Conservation (phyloP, 345 rosid species). For the Schrenkiella parvula region DNA sequence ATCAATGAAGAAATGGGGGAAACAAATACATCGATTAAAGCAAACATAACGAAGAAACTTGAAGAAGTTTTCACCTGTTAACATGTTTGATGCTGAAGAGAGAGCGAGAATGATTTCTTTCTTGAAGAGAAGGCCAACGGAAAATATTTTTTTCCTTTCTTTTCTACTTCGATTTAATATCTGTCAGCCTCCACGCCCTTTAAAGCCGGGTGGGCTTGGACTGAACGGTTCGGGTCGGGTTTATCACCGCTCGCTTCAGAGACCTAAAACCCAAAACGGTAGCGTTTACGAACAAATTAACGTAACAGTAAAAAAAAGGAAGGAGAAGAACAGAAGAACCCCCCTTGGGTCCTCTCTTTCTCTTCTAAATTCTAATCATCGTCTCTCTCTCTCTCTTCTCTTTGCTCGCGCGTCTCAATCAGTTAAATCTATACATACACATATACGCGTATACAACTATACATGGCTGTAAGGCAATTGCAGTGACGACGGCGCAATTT, state of each 20-base stretch:
- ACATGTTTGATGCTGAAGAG: conserved; percentile 1
- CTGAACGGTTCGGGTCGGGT: background rate
- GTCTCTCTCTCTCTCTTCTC: conserved; percentile 11
- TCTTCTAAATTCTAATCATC: conserved; percentile 16
- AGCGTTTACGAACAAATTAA: background rate
- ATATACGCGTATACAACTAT: background rate
- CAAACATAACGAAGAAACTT: background rate
- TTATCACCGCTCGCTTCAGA: background rate
- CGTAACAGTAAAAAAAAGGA: background rate
- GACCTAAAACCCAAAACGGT: conserved; percentile 11
- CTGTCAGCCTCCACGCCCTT: background rate
- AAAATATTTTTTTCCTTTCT: background rate
- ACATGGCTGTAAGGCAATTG: conserved; percentile 11
- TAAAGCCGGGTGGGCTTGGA: background rate
- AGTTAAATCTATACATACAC: conserved; percentile 14
- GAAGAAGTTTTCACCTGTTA: conserved; percentile 1
- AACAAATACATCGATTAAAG: background rate
- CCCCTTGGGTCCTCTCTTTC: conserved; percentile 24
- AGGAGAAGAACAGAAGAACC: conserved; percentile 4
- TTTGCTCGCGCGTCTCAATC: conserved; percentile 31
- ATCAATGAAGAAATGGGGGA: no score
- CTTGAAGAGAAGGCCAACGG: background rate
- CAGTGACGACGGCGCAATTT: conserved; percentile 22
- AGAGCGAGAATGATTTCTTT: conserved; percentile 3
- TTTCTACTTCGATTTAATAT: background rate